Conservation (phyloP, 345 rosid genomes). For the Eucalyptus albens region DNA sequence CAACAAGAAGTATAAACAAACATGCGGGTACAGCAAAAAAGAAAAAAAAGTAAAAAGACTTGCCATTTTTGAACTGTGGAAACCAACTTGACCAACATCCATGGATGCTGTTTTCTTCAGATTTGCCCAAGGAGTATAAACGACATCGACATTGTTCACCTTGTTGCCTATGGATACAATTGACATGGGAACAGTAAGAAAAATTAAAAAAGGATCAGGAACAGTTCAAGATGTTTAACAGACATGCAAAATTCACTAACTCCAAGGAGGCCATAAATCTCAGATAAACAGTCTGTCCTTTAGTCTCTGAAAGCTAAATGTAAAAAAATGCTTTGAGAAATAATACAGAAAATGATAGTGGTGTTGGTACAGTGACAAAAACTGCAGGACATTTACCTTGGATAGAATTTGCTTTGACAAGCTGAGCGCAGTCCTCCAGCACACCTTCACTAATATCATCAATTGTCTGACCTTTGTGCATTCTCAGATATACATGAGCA, state of each 20-base stretch:
- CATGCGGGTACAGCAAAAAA: neutral
- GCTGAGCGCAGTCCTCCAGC: conserved; percentile 93
- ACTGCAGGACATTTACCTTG: conserved; percentile 37
- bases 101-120: conserved; percentile 93
- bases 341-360: neutral
- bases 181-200: neutral
- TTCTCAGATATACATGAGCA: conserved; percentile 92
- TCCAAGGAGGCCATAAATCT: neutral
- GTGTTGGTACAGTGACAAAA: neutral
- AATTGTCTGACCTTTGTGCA: conserved; percentile 75
- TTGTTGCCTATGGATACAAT: conserved; percentile 57
- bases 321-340: neutral
- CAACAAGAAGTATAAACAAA: neutral
- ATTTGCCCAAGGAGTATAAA: conserved; percentile 94
- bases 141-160: conserved; percentile 89
- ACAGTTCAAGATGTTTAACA: neutral
- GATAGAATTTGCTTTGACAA: conserved; percentile 96
- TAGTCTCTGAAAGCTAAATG: neutral
- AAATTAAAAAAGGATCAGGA: neutral
- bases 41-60: neutral
- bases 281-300: neutral
- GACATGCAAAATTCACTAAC: neutral
- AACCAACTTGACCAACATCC: conserved; percentile 99
- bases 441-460: conserved; percentile 82
- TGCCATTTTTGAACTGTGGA: conserved; percentile 83